Evolutionary conservation across 495 filamentous ascomycete genomes (phyloP).

Genomic region (Aspergillus funiculosus): DNA sequence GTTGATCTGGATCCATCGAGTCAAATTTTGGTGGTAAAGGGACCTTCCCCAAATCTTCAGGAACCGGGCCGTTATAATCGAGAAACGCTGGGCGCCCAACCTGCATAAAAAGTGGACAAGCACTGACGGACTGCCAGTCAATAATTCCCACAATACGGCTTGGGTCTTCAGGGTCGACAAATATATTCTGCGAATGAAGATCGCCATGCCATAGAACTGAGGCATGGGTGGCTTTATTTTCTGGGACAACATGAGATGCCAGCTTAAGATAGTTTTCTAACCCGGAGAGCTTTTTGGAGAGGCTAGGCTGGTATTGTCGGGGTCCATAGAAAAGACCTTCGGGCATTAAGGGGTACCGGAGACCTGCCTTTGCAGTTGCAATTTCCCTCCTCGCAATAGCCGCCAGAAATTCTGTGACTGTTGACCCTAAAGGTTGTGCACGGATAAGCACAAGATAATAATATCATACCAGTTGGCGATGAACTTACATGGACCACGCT

Average conservation of each 20-base stretch:
- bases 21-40: constrained; percentile 19
- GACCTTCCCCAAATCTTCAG: constrained; percentile 19
- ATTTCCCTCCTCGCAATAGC: constrained; percentile 20
- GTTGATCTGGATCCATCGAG: constrained; percentile 19
- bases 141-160: constrained; percentile 21
- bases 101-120: constrained; percentile 23
- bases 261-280: constrained; percentile 22
- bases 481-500: constrained; percentile 26
- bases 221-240: constrained; percentile 14
- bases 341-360: constrained; percentile 21
- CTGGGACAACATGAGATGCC: constrained; percentile 19
- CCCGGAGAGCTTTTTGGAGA: constrained; percentile 20
- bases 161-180: constrained; percentile 24
- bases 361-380: constrained; percentile 18
- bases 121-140: constrained; percentile 26
- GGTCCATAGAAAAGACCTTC: constrained; percentile 24
- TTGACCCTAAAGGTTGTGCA: constrained; percentile 16
- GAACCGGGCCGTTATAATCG: constrained; percentile 22
- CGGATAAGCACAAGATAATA: constrained; percentile 13
- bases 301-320: constrained; percentile 24
- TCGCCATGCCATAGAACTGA: constrained; percentile 25
- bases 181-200: constrained; percentile 25
- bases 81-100: constrained; percentile 22
- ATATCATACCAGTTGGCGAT: constrained; percentile 10
- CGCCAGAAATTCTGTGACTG: constrained; percentile 18